Evolutionary conservation across 2,329 filamentous ascomycete species (phyloP).

Genomic region (Apiospora kogelbergensis): DNA sequence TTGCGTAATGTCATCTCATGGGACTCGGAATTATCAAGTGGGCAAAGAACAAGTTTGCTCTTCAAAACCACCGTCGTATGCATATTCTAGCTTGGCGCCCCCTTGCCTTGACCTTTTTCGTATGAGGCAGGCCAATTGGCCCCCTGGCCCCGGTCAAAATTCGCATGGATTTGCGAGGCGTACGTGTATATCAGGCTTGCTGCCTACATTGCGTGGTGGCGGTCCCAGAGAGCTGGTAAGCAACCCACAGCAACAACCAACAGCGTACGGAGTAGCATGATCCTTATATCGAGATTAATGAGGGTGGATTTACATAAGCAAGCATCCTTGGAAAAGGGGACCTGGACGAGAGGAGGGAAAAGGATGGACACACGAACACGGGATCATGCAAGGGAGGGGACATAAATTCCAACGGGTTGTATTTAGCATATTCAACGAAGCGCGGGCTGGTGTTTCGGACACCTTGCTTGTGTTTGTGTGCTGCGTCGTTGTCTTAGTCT

Average conservation of each 20-base stretch:
- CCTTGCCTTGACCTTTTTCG: background rate
- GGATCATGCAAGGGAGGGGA: background rate
- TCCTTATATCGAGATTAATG: background rate
- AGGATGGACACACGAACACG: background rate
- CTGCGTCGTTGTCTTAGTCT: background rate
- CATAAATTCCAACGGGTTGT: background rate
- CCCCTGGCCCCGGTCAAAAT: background rate
- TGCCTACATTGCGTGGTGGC: background rate
- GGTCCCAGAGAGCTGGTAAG: background rate
- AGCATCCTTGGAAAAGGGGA: background rate
- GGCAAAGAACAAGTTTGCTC: background rate
- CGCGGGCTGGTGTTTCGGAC: background rate
- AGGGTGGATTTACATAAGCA: background rate
- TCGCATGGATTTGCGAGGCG: background rate
- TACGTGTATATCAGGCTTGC: background rate
- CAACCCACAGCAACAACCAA: background rate
- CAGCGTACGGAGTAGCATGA: background rate
- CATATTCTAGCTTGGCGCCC: background rate
- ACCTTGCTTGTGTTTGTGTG: background rate
- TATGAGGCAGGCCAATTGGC: no score
- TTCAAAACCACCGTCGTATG: background rate
- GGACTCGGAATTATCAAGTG: background rate
- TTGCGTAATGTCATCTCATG: background rate
- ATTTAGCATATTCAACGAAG: background rate
- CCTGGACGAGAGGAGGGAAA: background rate